Evolutionary conservation across 768 basidiomycete species (phyloP), one percentile per base, ranked within the genome.

Genomic region (Amanita pallidorosea): DNA sequence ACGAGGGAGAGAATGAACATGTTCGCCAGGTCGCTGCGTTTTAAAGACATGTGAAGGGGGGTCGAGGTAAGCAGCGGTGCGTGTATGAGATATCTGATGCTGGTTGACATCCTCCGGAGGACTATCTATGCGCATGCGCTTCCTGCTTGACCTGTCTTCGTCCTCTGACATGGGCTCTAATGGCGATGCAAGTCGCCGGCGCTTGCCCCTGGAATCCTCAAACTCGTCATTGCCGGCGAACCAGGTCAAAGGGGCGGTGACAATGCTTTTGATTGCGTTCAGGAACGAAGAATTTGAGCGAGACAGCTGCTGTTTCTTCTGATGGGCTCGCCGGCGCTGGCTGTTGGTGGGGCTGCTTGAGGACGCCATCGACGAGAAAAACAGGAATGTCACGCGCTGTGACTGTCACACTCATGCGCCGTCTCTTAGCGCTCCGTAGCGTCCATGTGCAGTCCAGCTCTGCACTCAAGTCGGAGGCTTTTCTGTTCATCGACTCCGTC

Each of bases 401-500:
- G 49, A 42, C 41, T 35, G 49, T 50, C 40, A 42, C 49, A 13
- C 11, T 3, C 7, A 8, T 33, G 31, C 46, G 1, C 36, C 34
- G 36, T 47, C 22, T 37, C 33, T 5, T 5, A 20, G 9, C 31
- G 18, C 8, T 31, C 25, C 42, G 42, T 23, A 15, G 42, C 23
- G 7, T 35, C 18, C 31, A 48, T 48, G 5, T 23, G 25, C n/a
- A 46, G 7, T 18, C 37, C 5, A 17, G 37, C 31, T 18, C 45
- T 31, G 45, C 35, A 33, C 17, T 13, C 31, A 55, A 60, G n/a
- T 60, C 65, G 40, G 71, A 81, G 49, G 80, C 68, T 2, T 84
- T 80, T 75, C 63, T 90, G 23, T 91, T 81, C 60, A 67, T 89
- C 41, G 84, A 88, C 58, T 85, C 84, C 1, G 76, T 91, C 31